Base-by-base conservation (phyloP, 257 asterid genomes). In the Solanum chaucha region DNA sequence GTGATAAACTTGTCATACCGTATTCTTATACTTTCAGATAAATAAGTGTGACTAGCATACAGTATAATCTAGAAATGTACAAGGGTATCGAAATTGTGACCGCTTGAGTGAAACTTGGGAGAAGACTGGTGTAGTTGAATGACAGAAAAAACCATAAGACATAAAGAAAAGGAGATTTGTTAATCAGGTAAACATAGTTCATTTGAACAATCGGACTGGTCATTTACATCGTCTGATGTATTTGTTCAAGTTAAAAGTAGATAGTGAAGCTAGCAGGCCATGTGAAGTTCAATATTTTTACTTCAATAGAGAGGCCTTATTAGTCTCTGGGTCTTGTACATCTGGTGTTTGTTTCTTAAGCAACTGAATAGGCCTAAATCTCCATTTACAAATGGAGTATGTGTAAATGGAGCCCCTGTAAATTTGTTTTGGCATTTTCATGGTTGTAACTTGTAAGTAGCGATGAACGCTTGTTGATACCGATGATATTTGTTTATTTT, bases 1-100 rank as follows among this genome's bases (percentile, higher is more conserved):
- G 86, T 86, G 83, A 86, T 83, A 82, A 83, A 84, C 85, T 35
- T 46, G 38, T 34, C 36, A 12, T 36, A 28, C 81, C 89, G 80
- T 26, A n/a, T 15, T 40, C 40, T 26, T 44, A 44, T 28, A 86
- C 71, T 14, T 36, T 59, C 32, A 14, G 35, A 32, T 3, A 87
- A 82, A 51, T 22, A 82, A 85, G 19, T 55, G 20, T 26, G 81
- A 13, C 22, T 86, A 82, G 46, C 65, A 86, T 82, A 87, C 88
- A 81, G 73, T 72, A 51, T 58, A 78, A 75, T 36, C 30, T 20
- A 22, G 82, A 74, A 40, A 40, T 6, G 64, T 78, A 44, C 84
- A 44, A 78, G 84, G 40, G 15, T 78, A 24, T 26, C 8, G 64
- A 65, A 85, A 26, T 35, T 77, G 38, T 78, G 75, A 17, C 26